A percentile compares a stretch with the other conserved stretches of the same genome.
Evolutionary conservation across 371 early-diverging fungal genomes (phyloP).

Genomic region (Mucor circinelloides): DNA sequence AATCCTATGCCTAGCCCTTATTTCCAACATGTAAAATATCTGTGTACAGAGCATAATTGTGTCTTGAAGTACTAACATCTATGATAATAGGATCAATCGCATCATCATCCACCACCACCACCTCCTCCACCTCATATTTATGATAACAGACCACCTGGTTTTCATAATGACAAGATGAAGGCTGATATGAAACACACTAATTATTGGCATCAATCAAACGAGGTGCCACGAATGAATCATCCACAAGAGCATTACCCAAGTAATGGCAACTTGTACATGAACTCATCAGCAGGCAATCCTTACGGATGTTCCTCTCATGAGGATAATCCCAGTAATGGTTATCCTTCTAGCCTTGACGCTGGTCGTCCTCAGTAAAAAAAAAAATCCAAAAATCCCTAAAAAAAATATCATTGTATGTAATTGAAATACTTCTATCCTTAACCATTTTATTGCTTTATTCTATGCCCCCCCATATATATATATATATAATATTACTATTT

Average conservation of each 20-base stretch:
- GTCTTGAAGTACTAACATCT: not conserved
- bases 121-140: constrained; percentile 10
- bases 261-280: not conserved
- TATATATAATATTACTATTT: not conserved
- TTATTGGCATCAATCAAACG: constrained; percentile 4
- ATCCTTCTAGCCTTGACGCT: constrained; percentile 18
- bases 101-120: not conserved
- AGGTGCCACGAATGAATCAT: not conserved
- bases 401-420: not conserved
- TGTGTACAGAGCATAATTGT: not conserved
- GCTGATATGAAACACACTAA: not conserved
- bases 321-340: not conserved
- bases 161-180: not conserved
- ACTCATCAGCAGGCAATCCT: constrained; percentile 2
- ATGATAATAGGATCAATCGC: not conserved
- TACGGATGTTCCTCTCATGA: constrained; percentile 8
- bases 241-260: constrained; percentile 5
- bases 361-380: constrained; percentile 14
- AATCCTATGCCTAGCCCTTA: constrained; percentile 4
- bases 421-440: not conserved
- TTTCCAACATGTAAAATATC: constrained; percentile 8
- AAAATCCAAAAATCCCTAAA: too few relatives aligned
- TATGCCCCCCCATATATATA: not conserved
- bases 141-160: not conserved
- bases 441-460: not conserved